Evolutionary conservation across 2,329 filamentous ascomycete genomes (phyloP).

Genomic region (Emergomyces orientalis): DNA sequence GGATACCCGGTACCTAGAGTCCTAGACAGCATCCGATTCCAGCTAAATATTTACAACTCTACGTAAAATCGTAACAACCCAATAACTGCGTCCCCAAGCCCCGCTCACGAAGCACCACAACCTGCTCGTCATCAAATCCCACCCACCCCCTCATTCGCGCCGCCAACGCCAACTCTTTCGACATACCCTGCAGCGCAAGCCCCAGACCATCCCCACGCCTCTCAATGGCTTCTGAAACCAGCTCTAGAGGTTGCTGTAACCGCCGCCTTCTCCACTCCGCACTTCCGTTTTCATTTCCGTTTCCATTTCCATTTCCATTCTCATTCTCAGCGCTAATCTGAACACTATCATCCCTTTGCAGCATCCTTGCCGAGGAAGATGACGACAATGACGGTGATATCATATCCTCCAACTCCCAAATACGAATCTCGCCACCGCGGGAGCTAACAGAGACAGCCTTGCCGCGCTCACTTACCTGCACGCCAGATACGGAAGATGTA

Average conservation of each 20-base stretch:
- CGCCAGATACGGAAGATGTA: conserved; percentile 78
- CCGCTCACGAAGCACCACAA: conserved; percentile 70
- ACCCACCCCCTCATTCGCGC: conserved; percentile 54
- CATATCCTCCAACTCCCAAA: conserved; percentile 82
- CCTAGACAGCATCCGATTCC: not conserved
- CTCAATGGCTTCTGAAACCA: conserved; percentile 20
- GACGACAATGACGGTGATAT: conserved; percentile 38
- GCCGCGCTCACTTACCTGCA: conserved; percentile 72
- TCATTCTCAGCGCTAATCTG: conserved; percentile 39
- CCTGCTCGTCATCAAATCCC: conserved; percentile 83
- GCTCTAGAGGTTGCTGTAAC: conserved; percentile 12
- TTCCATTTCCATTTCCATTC: not conserved
- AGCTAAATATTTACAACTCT: conserved; percentile 12
- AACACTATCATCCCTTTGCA: conserved; percentile 45
- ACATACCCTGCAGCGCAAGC: conserved; percentile 28
- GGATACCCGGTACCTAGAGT: not conserved
- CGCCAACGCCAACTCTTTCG: conserved; percentile 33
- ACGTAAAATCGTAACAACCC: conserved; percentile 82
- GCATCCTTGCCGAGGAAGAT: conserved; percentile 34
- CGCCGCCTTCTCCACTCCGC: not conserved
- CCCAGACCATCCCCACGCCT: conserved; percentile 23
- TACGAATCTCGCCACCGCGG: conserved; percentile 66
- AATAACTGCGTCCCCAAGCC: conserved; percentile 60
- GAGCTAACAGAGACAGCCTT: conserved; percentile 84
- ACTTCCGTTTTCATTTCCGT: not conserved